Evolutionary conservation across 495 filamentous ascomycete genomes (phyloP).

Genomic region (Tuber indicum): DNA sequence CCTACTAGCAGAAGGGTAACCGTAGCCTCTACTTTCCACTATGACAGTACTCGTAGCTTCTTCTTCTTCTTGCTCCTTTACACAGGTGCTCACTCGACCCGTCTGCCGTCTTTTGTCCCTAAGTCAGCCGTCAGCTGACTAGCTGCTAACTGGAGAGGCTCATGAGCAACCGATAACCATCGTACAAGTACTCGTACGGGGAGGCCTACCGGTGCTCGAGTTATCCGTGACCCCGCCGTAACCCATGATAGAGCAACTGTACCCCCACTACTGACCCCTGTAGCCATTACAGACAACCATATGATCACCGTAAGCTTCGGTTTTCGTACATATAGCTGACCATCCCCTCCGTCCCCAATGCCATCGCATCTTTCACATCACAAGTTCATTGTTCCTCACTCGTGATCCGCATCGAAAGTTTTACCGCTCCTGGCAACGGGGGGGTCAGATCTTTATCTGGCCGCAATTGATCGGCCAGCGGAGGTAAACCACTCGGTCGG

Average conservation of each 20-base stretch:
- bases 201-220: not conserved
- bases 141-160: not conserved
- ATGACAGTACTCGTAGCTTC: not conserved
- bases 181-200: too few relatives aligned
- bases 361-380: not conserved
- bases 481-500: not conserved
- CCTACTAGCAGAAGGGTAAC: not conserved
- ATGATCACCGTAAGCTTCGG: not conserved
- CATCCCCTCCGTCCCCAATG: not conserved
- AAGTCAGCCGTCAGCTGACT: not conserved
- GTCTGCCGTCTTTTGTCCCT: not conserved
- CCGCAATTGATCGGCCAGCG: not conserved
- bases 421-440: not conserved
- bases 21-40: not conserved
- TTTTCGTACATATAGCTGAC: not conserved
- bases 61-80: not conserved
- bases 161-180: not conserved
- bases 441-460: not conserved
- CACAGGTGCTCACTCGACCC: not conserved
- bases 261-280: not conserved
- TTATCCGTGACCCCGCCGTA: not conserved
- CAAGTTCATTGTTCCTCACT: not conserved
- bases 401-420: not conserved
- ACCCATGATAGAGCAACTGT: not conserved
- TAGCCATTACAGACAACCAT: not conserved